Evolutionary conservation across 2,329 filamentous ascomycete genomes (phyloP), one percentile per base, ranked within the genome.

Genomic region (Curvularia lunata): DNA sequence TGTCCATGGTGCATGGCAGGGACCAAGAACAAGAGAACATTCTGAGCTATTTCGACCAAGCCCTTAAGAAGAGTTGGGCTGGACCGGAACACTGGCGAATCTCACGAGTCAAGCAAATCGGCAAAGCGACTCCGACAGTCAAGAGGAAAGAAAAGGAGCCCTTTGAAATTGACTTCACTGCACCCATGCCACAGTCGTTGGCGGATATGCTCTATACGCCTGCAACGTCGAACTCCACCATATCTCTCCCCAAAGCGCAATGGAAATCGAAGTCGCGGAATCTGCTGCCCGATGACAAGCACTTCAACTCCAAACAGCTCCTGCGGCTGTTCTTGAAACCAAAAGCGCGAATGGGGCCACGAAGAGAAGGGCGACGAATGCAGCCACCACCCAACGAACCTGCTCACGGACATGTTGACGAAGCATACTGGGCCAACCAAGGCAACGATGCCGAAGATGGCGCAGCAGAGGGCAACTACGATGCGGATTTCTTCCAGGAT

Each of bases 21-120:
- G 86, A 87, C 53, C 83, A 84, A 49, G 91, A 91, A 69, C 92
- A 97, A 73, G 92, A 98, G 67, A 94, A 97, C 69, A 97, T 99
- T 56, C 84, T 99, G n/a, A 90, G 91, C 72, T 99, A 98, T 80
- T 99, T 99, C 73, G 95, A 99, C 75, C 92, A 97, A 71, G 93
- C 94, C 2, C 80, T 98, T 42, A 91, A 95, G 74, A 98, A 97
- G 84, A 97, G 97, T 71, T 99, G 95, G 94, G 89, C 90, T 5
- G 96, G 92, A 48, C 94, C 95, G n/a, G 95, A 98, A 75, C 95
- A 99, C 78, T 99, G 95, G 95, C 89, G 94, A 66, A 98, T 99
- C 73, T 86, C 91, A 62, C 92, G 92, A 72, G 95, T 99, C 77
- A 98, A 98, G 68, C 85, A 88, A 54, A 78, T 75, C 13, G 82